Conservation (phyloP, 2,329 filamentous ascomycete species). For the Fusarium sp. region DNA sequence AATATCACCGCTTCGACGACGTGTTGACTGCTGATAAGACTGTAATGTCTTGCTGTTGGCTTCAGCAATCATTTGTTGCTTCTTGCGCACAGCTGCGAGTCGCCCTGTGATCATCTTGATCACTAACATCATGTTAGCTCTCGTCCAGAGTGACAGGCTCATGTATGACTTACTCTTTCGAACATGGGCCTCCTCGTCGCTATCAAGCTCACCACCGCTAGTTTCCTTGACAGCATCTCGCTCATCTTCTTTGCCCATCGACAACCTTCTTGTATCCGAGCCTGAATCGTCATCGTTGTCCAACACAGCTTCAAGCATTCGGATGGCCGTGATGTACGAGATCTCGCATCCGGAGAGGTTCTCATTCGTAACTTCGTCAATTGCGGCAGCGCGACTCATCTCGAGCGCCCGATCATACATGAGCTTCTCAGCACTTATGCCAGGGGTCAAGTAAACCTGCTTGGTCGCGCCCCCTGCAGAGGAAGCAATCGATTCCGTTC, state of each 20-base stretch:
- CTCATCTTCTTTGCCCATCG: constrained; percentile 52
- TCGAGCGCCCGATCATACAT: constrained; percentile 98
- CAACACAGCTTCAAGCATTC: constrained; percentile 93
- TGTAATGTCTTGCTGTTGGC: constrained; percentile 59
- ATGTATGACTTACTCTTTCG: constrained; percentile 68
- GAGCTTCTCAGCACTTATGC: constrained; percentile 92
- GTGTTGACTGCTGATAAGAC: constrained; percentile 51
- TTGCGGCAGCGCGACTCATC: constrained; percentile 93
- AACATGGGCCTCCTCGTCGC: constrained; percentile 76
- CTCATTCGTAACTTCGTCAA: constrained; percentile 93
- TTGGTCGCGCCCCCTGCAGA: constrained; percentile 73
- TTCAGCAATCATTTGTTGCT: constrained; percentile 67
- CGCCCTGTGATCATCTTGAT: constrained; percentile 69
- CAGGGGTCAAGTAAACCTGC: constrained; percentile 83
- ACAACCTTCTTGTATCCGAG: constrained; percentile 37
- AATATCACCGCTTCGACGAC: constrained; percentile 63
- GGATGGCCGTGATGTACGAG: constrained; percentile 90
- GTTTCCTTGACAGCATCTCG: constrained; percentile 47
- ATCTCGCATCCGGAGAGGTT: constrained; percentile 89
- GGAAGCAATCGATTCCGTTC: constrained; percentile 63
- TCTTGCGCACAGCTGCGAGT: constrained; percentile 64
- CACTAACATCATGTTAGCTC: constrained; percentile 54
- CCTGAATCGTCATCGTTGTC: constrained; percentile 75
- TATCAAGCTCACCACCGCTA: constrained; percentile 62
- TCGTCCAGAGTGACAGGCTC: neutral